Base-by-base conservation (phyloP, 805 yeast genomes). In the Huiozyma naganishii region DNA sequence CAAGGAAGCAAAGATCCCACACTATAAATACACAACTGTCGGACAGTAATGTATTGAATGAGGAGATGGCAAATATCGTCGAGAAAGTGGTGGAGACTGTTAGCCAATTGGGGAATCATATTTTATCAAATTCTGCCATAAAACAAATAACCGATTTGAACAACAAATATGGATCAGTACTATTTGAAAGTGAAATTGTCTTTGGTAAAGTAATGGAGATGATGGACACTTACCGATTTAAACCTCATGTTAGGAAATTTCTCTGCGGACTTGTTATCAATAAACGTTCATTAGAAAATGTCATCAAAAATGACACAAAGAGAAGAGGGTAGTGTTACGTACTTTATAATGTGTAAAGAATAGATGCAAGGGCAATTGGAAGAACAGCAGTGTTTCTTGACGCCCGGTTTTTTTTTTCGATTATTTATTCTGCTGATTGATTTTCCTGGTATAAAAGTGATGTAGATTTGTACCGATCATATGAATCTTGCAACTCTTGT, bases 251-350 rank as follows among this genome's bases (percentile, higher is more conserved):
- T 13, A 66, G 95, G 33, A 70, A 76, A 49, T 81, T 79, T 54
- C 65, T 87, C 11, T 72, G 80, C 52, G 89, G 80, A 37, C 64
- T 83, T 42, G 76, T 84, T 50, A 73, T 76, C 43, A 72, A 73
- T 49, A 67, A 72, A 9, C 66, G 66, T 30, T 65, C 78, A 37
- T 62, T 82, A 57, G 85, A 79, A 46, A 61, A 61, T 9, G 50
- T 79, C 41, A 67, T 76, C 32, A 70, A 66, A 54, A 64, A 70
- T 41, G 77, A 74, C 44, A 67, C 44, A 42, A 36, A 33, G 37
- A 36, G 27, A 38, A 36, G 36, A 32, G 29, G 41, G 23, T 36
- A 43, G 37, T 39, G 6, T 17, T 27, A n/a, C n/a, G 6, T 12
- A 36, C n/a, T 13, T 13, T 17, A n/a, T 7, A 7, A 32, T 17